Percentiles rank a stretch among this genome's conserved stretches.
These are phyloP conservation scores for Eruca vesicaria DNA, from an alignment of 441 rosid genomes.

Conservation along the genomic window DNA sequence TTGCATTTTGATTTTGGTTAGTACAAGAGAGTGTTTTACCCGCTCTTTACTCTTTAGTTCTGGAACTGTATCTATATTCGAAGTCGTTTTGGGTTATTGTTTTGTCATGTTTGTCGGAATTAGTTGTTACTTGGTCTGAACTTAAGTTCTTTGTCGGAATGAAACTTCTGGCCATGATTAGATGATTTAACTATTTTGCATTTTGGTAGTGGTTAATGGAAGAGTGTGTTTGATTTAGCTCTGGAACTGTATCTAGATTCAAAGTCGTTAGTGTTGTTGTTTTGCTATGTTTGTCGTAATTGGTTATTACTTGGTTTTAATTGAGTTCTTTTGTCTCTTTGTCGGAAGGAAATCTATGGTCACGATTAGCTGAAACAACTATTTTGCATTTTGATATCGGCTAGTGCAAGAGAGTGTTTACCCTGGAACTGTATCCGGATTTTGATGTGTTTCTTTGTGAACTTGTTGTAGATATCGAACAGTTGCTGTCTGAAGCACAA, in stretches of 20 bases:
- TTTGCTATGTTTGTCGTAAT: neutral
- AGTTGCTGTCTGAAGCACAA: slow-evolving; percentile 77
- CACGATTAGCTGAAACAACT: neutral
- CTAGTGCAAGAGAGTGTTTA: slow-evolving; percentile 6
- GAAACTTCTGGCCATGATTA: neutral
- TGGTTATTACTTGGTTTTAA: neutral
- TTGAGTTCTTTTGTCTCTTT: neutral
- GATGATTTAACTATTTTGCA: neutral
- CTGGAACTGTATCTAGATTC: no score
- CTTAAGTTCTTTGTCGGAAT: neutral
- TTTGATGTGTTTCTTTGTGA: slow-evolving; percentile 1
- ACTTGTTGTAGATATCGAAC: slow-evolving; percentile 62
- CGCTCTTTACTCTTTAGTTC: no score
- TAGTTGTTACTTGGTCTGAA: neutral
- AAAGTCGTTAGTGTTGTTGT: no score
- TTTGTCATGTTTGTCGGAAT: neutral
- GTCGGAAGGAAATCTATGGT: neutral
- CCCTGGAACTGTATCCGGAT: no score
- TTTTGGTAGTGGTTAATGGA: slow-evolving; percentile 4
- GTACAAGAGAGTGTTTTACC: neutral
- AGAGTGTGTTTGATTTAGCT: neutral
- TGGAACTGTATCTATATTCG: no score
- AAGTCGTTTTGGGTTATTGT: no score
- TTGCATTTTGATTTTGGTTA: slow-evolving; percentile 1
- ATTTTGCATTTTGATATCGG: neutral